A percentile compares a stretch with the other conserved stretches of the same genome.
phyloP scores from a whole-genome alignment of 768 basidiomycete species.

The Pisolithus albus region DNA sequence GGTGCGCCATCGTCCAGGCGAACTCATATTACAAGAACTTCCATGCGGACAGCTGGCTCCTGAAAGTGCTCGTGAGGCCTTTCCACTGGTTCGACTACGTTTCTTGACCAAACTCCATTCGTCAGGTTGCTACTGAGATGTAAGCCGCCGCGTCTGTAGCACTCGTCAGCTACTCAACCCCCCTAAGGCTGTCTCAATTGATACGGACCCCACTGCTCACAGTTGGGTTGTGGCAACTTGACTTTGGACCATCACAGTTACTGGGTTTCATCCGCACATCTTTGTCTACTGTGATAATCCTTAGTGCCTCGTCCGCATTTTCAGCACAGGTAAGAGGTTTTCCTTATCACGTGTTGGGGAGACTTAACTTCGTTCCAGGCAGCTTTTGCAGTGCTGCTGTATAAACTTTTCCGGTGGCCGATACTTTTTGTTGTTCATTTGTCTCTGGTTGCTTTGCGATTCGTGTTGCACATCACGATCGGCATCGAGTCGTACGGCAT shows the following conservation, averaged over 20 bases:
- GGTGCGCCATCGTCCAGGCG: conserved; percentile 7
- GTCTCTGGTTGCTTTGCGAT: neutral
- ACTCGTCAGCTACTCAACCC: too few species aligned
- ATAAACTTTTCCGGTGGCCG: neutral
- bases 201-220: neutral
- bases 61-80: conserved; percentile 3
- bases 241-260: neutral
- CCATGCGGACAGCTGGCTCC: conserved; percentile 1
- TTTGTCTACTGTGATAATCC: neutral
- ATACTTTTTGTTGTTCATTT: neutral
- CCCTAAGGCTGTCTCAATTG: neutral
- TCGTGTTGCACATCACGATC: neutral
- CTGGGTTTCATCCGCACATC: neutral
- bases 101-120: neutral
- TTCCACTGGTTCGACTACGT: neutral
- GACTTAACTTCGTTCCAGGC: too few species aligned
- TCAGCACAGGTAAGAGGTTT: neutral
- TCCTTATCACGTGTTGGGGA: too few species aligned
- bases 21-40: conserved; percentile 10
- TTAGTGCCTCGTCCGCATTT: neutral
- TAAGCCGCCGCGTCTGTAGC: neutral
- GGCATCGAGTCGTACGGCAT: neutral
- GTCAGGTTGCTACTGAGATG: neutral
- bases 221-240: neutral
- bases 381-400: neutral